Percentiles rank a stretch among this genome's conserved stretches.
These are phyloP conservation scores for Citrus medica DNA, from an alignment of 345 rosid genomes.

Conservation along the genomic window DNA sequence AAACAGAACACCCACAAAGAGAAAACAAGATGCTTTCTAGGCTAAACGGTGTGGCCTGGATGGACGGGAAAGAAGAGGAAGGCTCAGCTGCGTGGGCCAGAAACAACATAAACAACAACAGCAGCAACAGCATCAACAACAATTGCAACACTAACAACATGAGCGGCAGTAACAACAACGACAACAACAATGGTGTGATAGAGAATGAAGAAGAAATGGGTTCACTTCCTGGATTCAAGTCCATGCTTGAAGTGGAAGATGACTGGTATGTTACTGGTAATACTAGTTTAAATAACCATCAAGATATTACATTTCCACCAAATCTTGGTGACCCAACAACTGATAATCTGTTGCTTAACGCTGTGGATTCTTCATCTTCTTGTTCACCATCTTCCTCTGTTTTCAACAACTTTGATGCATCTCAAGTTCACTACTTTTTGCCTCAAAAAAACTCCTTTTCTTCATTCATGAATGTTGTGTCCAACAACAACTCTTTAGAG, in stretches of 20 bases:
- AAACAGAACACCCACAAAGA: not conserved
- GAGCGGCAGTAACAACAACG: not conserved
- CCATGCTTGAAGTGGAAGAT: conserved; percentile 56
- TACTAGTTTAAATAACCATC: conserved; percentile 31
- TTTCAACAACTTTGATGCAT: conserved; percentile 58
- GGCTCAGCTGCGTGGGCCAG: conserved; percentile 29
- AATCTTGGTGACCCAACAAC: conserved; percentile 37
- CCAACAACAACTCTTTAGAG: conserved; percentile 43
- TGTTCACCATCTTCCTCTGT: conserved; percentile 58
- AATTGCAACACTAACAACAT: conserved; percentile 2
- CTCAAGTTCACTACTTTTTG: conserved; percentile 52
- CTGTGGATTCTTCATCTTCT: conserved; percentile 54
- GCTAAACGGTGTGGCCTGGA: conserved; percentile 32
- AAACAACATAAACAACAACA: conserved; percentile 10
- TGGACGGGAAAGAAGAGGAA: conserved; percentile 34
- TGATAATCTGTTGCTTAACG: conserved; percentile 38
- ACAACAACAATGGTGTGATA: conserved; percentile 10
- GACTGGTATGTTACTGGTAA: conserved; percentile 42
- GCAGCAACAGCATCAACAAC: not conserved
- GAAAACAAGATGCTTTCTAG: conserved; percentile 36
- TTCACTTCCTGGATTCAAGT: conserved; percentile 39
- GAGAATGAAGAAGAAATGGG: conserved; percentile 42
- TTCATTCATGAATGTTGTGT: conserved; percentile 42
- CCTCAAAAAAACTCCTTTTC: conserved; percentile 37
- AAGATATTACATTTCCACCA: conserved; percentile 40